Base-by-base conservation (phyloP, 257 asterid genomes). In the Solanum chmielewskii region DNA sequence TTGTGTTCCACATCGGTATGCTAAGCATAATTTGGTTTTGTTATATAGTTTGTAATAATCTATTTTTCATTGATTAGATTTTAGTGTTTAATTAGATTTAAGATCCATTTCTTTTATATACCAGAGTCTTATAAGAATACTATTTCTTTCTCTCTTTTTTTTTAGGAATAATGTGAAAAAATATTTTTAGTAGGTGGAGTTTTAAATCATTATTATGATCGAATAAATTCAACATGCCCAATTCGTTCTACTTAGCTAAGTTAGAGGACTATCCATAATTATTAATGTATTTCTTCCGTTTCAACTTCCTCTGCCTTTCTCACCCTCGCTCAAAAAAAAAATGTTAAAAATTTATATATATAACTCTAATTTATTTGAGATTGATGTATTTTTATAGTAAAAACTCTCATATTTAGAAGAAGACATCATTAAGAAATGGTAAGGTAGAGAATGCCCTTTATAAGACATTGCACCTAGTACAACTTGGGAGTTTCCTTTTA, bases 1-100 rank as follows among this genome's bases (percentile, higher is more conserved):
- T 7, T 56, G n/a, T 18, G n/a, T 18, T 56, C 11, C 64, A 56
- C 64, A 18, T 18, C 4, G n/a, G n/a, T 56, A 18, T 2, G 11
- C n/a, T 18, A 56, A 11, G 70, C 7, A 23, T 23, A 62, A 62
- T 10, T 62, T 62, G 70, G 15, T 4, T 62, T 62, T 11, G 8
- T 62, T 62, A 62, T n/a, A 62, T 11, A n/a, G 7, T 62, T 11
- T 23, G n/a, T 1, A 1, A 2, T 3, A 62, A 62, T n/a, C 0
- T 0, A 10, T 11, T 11, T 25, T n/a, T 62, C 0, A 62, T n/a
- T 3, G 14, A 8, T 62, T n/a, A n/a, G 3, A 10, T 4, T 23
- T 62, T 62, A 2, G 11, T 10, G 3, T 10, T 62, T 56, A 56
- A n/a, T 52, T 56, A 56, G 11, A 56, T 56, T 2, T 18, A 10